Evolutionary conservation across 2,329 filamentous ascomycete species (phyloP).

Genomic region (Colletotrichum paranaense): DNA sequence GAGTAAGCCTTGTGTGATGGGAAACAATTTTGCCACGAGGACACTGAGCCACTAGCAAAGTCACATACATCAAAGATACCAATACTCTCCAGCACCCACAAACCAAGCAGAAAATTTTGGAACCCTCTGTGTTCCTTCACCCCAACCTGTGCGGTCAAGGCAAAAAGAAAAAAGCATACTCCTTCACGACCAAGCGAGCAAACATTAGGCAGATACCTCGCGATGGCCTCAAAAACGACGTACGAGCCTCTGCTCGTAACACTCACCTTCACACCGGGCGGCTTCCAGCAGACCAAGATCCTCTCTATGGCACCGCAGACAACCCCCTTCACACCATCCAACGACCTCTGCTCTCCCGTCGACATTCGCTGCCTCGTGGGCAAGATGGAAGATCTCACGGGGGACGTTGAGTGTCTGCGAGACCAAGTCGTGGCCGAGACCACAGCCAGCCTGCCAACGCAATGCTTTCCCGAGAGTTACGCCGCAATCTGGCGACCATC

Average conservation of each 20-base stretch:
- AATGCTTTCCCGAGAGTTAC: slow-evolving; percentile 13
- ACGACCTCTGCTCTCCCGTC: background rate
- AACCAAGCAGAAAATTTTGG: background rate
- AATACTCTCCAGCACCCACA: background rate
- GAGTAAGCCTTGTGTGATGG: background rate
- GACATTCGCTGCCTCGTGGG: background rate
- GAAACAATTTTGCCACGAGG: background rate
- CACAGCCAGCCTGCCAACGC: background rate
- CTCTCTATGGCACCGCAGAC: slow-evolving; percentile 3
- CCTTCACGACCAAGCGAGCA: background rate
- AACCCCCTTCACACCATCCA: background rate
- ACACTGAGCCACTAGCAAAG: background rate
- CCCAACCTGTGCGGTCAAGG: too few relatives aligned
- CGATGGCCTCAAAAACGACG: background rate
- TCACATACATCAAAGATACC: background rate
- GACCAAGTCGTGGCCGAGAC: background rate
- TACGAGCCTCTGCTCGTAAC: slow-evolving; percentile 9
- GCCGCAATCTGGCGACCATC: background rate
- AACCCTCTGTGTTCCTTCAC: background rate
- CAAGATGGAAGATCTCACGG: background rate
- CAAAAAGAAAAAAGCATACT: background rate
- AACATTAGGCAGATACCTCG: background rate
- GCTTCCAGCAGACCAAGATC: background rate
- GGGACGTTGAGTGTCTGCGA: background rate
- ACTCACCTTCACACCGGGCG: background rate